Base-by-base conservation (phyloP, 2,329 filamentous ascomycete genomes). In the Pseudogymnoascus sp. region DNA sequence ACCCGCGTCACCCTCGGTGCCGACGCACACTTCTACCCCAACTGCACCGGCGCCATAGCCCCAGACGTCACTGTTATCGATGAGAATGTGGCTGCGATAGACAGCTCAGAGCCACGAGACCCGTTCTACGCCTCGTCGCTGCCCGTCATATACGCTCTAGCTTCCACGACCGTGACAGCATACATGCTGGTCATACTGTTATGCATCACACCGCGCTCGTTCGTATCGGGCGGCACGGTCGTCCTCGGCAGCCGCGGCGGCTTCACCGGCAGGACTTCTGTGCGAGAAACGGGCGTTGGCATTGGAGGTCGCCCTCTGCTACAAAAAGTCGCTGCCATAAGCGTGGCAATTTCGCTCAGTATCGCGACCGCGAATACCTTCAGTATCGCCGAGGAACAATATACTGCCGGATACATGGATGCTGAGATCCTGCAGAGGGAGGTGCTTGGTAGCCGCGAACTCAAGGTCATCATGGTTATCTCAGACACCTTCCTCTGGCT, bases 401-500 rank as follows among this genome's bases (percentile, higher is more conserved):
- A 97, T 74, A 77, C 83, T 5, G 81, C 80, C 70, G 92, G 92
- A 33, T 88, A 86, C 70, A 91, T 92, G 77, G 91, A 97, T 72
- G 92, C 91, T 21, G 81, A 82, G 68, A 81, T 83, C 60, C 77
- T 99, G 69, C 91, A 95, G 66, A 79, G 85, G 56, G 81, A 89
- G 71, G 93, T 99, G 15, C 86, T 96, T 67, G 88, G 88, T 64
- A 91, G 92, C 62, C 84, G 88, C 66, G 90, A 96, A 74, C 88
- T 99, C 67, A 91, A 95, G 69, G 85, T 96, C 65, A 93, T 96
- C 65, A 88, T 93, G 67, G 86, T 97, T 68, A 91, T 99, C 67
- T 97, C 93, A 17, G 92, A 96, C 75, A 93, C 95, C 0, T 97
- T 97, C 74, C 81, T 99, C 31, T 97, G 95, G 93, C 85, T 99